Evolutionary conservation across 1,284 basidiomycete genomes (phyloP).

Genomic region (Pseudomicrostroma phylloplanum): DNA sequence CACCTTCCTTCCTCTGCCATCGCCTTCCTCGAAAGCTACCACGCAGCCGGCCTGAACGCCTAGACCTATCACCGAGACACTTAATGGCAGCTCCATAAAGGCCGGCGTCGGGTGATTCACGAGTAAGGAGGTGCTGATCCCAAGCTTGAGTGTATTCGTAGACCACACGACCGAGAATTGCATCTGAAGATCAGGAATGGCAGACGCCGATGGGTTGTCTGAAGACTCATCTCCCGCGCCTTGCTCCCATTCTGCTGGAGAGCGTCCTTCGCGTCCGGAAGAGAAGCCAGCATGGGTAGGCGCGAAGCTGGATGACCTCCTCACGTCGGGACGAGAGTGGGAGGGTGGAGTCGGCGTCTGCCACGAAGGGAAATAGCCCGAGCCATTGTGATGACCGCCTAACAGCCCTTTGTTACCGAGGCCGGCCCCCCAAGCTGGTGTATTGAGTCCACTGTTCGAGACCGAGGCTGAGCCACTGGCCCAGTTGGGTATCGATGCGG

Average conservation of each 20-base stretch:
- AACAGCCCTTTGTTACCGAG: neutral
- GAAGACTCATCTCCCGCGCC: neutral
- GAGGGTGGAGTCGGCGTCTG: no score
- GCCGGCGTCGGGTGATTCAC: conserved; percentile 91
- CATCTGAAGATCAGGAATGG: conserved; percentile 34
- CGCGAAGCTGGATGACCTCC: no score
- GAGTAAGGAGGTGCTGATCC: conserved; percentile 81
- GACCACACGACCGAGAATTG: conserved; percentile 40
- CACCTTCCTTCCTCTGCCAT: conserved; percentile 56
- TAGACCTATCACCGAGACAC: conserved; percentile 79
- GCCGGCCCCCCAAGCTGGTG: neutral
- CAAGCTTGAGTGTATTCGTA: conserved; percentile 52
- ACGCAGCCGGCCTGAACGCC: conserved; percentile 79
- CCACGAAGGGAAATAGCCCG: no score
- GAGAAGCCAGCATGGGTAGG: no score
- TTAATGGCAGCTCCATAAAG: conserved; percentile 94
- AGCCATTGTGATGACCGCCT: no score
- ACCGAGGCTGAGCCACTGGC: conserved; percentile 1
- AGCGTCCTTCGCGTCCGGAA: no score
- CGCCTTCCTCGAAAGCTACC: conserved; percentile 78
- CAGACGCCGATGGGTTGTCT: conserved; percentile 8
- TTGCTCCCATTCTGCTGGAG: no score
- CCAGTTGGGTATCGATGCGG: conserved; percentile 1
- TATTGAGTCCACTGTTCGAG: neutral
- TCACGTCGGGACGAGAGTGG: no score